Conservation (phyloP, 2,329 filamentous ascomycete species). For the Alternaria angustiovoidea region DNA sequence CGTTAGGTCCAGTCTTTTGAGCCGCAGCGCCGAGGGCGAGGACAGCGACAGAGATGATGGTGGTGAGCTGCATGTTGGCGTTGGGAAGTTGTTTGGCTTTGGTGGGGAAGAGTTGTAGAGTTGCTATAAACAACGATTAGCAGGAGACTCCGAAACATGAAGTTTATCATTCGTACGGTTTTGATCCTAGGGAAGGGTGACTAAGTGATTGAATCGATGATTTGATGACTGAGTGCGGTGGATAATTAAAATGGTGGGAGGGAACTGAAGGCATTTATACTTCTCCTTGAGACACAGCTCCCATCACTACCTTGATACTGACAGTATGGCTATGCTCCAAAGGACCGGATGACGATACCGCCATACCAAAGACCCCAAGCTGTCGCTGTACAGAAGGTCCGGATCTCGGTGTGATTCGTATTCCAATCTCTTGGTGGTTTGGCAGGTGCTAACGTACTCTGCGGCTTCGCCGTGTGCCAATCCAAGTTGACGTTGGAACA, state of each 20-base stretch:
- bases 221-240: neutral
- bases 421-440: slow-evolving; percentile 6
- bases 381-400: neutral
- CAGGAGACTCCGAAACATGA: neutral
- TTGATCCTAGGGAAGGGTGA: neutral
- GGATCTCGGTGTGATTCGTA: neutral
- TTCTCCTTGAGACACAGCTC: neutral
- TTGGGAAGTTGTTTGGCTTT: too few species aligned
- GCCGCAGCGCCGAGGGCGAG: neutral
- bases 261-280: neutral
- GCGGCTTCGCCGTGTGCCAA: neutral
- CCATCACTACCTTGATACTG: neutral
- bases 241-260: neutral
- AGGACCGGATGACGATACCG: neutral
- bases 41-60: neutral
- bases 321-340: neutral
- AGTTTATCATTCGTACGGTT: neutral
- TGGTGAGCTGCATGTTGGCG: neutral
- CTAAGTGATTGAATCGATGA: neutral
- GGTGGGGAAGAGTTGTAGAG: neutral
- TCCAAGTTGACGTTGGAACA: neutral
- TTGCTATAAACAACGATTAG: neutral
- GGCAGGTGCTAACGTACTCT: neutral
- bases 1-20: neutral
- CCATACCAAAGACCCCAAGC: neutral